phyloP scores from a whole-genome alignment of 1,139 yeast genomes.

The Keqinozyma sinolaborantium region DNA sequence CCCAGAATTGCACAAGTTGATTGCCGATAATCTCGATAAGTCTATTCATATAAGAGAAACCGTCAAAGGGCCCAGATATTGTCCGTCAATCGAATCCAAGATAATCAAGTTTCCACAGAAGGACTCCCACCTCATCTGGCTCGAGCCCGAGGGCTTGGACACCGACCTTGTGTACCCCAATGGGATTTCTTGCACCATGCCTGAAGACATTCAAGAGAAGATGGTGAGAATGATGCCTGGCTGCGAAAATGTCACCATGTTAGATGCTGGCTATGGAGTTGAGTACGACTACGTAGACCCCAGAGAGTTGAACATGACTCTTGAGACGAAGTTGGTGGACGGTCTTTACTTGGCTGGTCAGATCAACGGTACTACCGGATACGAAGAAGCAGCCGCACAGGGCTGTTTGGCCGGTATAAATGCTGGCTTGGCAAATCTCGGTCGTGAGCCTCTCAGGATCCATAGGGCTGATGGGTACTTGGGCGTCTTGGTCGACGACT shows the following conservation, averaged over 20 bases:
- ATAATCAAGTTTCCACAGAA: slow-evolving; percentile 78
- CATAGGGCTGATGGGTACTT: slow-evolving; percentile 82
- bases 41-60: slow-evolving; percentile 91
- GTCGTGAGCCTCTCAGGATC: slow-evolving; percentile 48
- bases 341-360: slow-evolving; percentile 95
- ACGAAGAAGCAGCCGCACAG: slow-evolving; percentile 98
- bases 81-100: slow-evolving; percentile 95
- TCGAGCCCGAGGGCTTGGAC: slow-evolving; percentile 93
- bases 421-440: slow-evolving; percentile 58
- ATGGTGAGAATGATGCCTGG: slow-evolving; percentile 83
- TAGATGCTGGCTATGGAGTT: slow-evolving; percentile 97
- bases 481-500: slow-evolving; percentile 91
- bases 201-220: slow-evolving; percentile 80
- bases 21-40: slow-evolving; percentile 68
- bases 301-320: slow-evolving; percentile 69
- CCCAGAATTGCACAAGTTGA: slow-evolving; percentile 64
- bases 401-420: slow-evolving; percentile 95
- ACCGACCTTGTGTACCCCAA: slow-evolving; percentile 88
- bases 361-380: slow-evolving; percentile 98
- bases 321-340: slow-evolving; percentile 76
- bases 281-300: slow-evolving; percentile 98
- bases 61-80: slow-evolving; percentile 94
- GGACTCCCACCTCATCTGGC: slow-evolving; percentile 78
- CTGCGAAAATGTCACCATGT: slow-evolving; percentile 78
- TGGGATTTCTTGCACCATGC: slow-evolving; percentile 96